These are phyloP conservation scores for Pseudopithomyces maydicus DNA, from an alignment of 2,329 filamentous ascomycete species.

Conservation along the genomic window DNA sequence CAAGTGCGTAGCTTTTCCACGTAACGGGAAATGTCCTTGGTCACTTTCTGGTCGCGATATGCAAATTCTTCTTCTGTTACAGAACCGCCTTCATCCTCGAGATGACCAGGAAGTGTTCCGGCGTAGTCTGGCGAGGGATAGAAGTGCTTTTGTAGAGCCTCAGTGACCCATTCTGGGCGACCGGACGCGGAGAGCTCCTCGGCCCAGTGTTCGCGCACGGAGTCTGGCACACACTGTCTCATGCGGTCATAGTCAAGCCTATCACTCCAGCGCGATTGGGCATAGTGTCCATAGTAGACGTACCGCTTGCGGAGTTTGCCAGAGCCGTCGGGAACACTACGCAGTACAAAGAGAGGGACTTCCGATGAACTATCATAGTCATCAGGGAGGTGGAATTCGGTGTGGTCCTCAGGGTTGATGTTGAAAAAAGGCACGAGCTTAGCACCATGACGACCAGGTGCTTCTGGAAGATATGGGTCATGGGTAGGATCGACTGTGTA, in stretches of 20 bases:
- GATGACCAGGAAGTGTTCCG: constrained; percentile 32
- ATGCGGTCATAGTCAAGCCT: constrained; percentile 51
- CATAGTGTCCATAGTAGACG: constrained; percentile 53
- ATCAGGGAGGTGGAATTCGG: constrained; percentile 20
- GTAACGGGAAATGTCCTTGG: constrained; percentile 25
- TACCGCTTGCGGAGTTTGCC: constrained; percentile 30
- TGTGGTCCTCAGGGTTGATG: constrained; percentile 34
- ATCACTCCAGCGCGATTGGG: constrained; percentile 51
- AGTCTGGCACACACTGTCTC: constrained; percentile 41
- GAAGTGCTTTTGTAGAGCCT: constrained; percentile 48
- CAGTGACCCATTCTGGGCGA: constrained; percentile 50
- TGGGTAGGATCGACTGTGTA: constrained; percentile 45
- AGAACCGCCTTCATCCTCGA: constrained; percentile 19
- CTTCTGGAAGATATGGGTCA: constrained; percentile 51
- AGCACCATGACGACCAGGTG: constrained; percentile 50
- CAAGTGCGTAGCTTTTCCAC: constrained; percentile 46
- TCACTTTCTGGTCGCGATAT: constrained; percentile 22
- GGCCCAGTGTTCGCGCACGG: constrained; percentile 49
- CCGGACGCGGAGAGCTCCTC: constrained; percentile 39
- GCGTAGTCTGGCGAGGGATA: constrained; percentile 49
- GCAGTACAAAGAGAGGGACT: constrained; percentile 49
- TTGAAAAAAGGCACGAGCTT: constrained; percentile 55
- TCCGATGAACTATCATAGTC: constrained; percentile 39
- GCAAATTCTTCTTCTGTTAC: constrained; percentile 24
- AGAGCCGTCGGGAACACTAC: constrained; percentile 1